A percentile compares a stretch with the other conserved stretches of the same genome.
phyloP scores from a whole-genome alignment of 192 early-diverging fungal species.

The Hyaloraphidium curvatum region DNA sequence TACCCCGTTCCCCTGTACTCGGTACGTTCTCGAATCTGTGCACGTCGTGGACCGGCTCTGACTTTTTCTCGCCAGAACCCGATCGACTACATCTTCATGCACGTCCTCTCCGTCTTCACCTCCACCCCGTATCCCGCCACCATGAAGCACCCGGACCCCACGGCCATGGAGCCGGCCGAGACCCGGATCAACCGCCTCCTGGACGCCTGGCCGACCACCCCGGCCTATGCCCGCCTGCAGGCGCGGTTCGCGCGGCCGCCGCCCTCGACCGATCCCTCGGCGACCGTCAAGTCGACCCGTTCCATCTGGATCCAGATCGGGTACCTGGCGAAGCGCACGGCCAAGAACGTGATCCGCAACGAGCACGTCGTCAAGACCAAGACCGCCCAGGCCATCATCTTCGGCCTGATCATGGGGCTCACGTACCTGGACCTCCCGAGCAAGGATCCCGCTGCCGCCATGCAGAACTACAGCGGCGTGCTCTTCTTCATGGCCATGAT shows the following conservation, averaged over 20 bases:
- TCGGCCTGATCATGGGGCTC: conserved; percentile 30
- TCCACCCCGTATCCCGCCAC: background rate
- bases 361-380: conserved; percentile 22
- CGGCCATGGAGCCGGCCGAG: background rate
- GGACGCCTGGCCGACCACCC: background rate
- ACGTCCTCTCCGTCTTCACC: background rate
- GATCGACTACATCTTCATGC: conserved; percentile 2
- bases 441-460: too few species aligned
- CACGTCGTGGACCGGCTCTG: too few species aligned
- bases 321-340: conserved; percentile 20
- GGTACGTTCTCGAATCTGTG: too few species aligned
- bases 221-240: background rate
- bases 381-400: conserved; percentile 18
- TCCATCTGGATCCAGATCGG: conserved; percentile 22
- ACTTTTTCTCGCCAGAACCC: too few species aligned
- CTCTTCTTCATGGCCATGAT: conserved; percentile 23
- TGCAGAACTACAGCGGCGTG: conserved; percentile 29
- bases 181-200: too few species aligned
- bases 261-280: background rate
- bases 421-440: background rate
- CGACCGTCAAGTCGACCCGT: background rate
- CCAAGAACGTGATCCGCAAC: conserved; percentile 25
- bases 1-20: background rate
- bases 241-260: background rate
- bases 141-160: background rate